A percentile compares a stretch with the other conserved stretches of the same genome.
Evolutionary conservation across 768 basidiomycete genomes (phyloP).

Genomic region (Auricularia sp.): DNA sequence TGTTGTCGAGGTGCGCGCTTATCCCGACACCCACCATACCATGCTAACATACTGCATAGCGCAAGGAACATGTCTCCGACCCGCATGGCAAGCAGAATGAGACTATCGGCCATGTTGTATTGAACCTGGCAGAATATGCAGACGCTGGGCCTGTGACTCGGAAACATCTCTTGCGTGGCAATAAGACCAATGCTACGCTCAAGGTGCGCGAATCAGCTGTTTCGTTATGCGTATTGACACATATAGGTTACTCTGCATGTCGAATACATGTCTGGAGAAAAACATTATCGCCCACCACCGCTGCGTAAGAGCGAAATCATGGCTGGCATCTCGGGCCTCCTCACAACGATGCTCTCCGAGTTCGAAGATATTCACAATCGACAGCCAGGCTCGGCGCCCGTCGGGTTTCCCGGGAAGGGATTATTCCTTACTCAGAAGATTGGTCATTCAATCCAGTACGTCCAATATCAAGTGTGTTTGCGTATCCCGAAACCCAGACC

Average conservation of each 20-base stretch:
- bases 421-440: neutral
- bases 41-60: neutral
- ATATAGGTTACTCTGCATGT: constrained; percentile 51
- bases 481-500: neutral
- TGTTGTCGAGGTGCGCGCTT: constrained; percentile 39
- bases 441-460: neutral
- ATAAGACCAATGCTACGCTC: constrained; percentile 70
- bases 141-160: constrained; percentile 47
- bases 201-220: constrained; percentile 33
- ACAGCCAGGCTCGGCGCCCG: neutral
- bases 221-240: neutral
- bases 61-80: constrained; percentile 27
- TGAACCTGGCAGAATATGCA: constrained; percentile 71
- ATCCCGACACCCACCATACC: neutral
- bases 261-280: constrained; percentile 43
- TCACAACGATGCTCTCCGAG: constrained; percentile 20
- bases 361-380: neutral
- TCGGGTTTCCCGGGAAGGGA: neutral
- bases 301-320: constrained; percentile 65
- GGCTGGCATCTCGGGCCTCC: constrained; percentile 51
- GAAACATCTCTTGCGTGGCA: constrained; percentile 56
- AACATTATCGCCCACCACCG: constrained; percentile 50
- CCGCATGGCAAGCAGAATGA: constrained; percentile 23
- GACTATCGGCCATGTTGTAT: constrained; percentile 48
- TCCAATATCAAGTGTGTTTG: neutral